A percentile compares a stretch with the other conserved stretches of the same genome.
Conservation (phyloP, 352 stramenopile species). For the Globisporangium megalacanthum region DNA sequence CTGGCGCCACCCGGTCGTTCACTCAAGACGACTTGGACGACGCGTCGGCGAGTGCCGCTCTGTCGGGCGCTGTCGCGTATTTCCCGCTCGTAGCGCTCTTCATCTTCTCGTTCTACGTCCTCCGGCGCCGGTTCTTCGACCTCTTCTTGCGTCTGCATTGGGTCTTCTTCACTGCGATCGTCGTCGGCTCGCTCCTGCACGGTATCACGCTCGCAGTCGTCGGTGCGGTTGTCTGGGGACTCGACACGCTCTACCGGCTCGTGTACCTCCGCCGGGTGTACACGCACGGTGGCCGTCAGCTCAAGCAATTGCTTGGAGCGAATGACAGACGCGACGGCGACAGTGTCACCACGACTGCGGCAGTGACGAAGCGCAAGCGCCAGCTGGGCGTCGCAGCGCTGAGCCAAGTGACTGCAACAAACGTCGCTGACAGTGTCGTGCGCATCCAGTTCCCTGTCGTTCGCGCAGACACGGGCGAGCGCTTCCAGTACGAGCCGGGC, state of each 20-base stretch:
- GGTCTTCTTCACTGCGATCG: constrained; percentile 40
- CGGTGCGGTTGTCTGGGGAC: constrained; percentile 25
- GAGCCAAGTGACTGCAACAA: constrained; percentile 23
- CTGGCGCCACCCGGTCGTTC: background rate
- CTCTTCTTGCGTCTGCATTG: constrained; percentile 46
- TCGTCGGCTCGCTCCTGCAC: constrained; percentile 36
- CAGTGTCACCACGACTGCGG: too few species aligned
- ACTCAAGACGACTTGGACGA: background rate
- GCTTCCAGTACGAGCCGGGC: constrained; percentile 34
- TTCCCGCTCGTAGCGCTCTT: constrained; percentile 7
- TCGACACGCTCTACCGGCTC: constrained; percentile 39
- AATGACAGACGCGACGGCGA: background rate
- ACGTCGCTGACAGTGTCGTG: constrained; percentile 29
- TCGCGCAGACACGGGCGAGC: constrained; percentile 27
- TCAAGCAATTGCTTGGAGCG: background rate
- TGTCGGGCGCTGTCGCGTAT: constrained; percentile 7
- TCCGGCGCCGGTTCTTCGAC: constrained; percentile 47
- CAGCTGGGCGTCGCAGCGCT: constrained; percentile 19
- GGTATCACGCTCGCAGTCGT: constrained; percentile 25
- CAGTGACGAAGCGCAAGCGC: background rate
- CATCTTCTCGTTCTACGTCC: constrained; percentile 25
- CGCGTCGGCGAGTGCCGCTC: background rate
- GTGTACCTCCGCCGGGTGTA: constrained; percentile 23
- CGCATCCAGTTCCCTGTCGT: constrained; percentile 42
- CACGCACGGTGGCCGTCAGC: constrained; percentile 7